Evolutionary conservation across 1,284 basidiomycete genomes (phyloP), one percentile per base, ranked within the genome.

Genomic region (Vanrija sp.): DNA sequence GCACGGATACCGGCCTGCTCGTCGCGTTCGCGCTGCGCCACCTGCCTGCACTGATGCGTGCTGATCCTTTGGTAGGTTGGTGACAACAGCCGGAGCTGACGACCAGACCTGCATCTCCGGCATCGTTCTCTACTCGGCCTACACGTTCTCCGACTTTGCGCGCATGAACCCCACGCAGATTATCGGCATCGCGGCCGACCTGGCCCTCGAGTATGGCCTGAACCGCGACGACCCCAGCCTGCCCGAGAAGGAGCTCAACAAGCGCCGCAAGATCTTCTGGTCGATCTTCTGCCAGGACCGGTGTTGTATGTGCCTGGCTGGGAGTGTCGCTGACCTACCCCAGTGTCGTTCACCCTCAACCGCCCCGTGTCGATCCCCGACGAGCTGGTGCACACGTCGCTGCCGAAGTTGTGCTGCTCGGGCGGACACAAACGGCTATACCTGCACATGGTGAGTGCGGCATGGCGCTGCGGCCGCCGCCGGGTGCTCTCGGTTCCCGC

Each of bases 201-300:
- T 54, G 10, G 53, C 46, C 7, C 19, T 58, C 19, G 53, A 55
- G 21, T 29, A 51, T n/a, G 40, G 52, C 12, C 40, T 55, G 3
- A 46, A 58, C 40, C 18, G 39, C n/a, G 57, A 58, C n/a, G 49
- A 55, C 15, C 38, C 43, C 15, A 39, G 14, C 9, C 34, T 58
- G 25, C 34, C 52, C 23, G 12, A 23, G 19, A 25, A 45, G 19
- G 42, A 40, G 18, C 57, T 51, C 38, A 53, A 58, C 8, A 42
- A 46, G n/a, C 29, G 52, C 10, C 50, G 53, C 19, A 23, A 49
- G 34, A 19, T 58, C 16, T 58, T 58, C 45, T 58, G 57, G 57
- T 47, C 49, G 4, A 25, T 58, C 34, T 51, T 54, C 29, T 51
- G 39, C 14, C 25, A 49, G 43, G 57, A 58, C 23, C 38, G 56